A percentile compares a stretch with the other conserved stretches of the same genome.
phyloP scores from a whole-genome alignment of 192 early-diverging fungal species.

The Phycomyces nitens region DNA sequence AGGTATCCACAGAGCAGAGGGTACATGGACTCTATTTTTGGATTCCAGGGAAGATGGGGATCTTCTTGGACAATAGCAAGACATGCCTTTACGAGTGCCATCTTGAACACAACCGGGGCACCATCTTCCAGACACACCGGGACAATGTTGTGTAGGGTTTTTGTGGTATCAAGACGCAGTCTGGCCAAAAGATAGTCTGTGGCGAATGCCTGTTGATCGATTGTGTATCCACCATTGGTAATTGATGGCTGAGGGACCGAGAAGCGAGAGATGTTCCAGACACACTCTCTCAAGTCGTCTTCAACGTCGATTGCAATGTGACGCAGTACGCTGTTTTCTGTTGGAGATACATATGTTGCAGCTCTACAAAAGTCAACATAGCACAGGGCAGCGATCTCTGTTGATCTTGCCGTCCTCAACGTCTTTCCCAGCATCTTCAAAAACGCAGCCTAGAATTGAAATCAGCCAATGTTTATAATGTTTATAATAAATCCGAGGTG shows the following conservation, averaged over 20 bases:
- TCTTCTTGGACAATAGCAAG: constrained; percentile 59
- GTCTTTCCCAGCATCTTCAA: constrained; percentile 49
- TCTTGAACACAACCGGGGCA: constrained; percentile 67
- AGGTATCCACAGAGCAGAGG: constrained; percentile 54
- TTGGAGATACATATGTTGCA: constrained; percentile 59
- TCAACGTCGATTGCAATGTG: constrained; percentile 67
- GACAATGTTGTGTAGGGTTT: constrained; percentile 61
- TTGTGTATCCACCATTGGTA: constrained; percentile 39
- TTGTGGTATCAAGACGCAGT: constrained; percentile 66
- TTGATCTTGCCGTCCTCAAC: constrained; percentile 44
- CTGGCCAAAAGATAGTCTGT: constrained; percentile 65
- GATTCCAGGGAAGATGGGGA: constrained; percentile 62
- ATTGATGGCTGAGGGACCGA: background rate
- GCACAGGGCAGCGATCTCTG: constrained; percentile 62
- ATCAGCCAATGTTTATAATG: too few relatives aligned
- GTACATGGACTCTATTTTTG: constrained; percentile 48
- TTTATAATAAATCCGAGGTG: background rate
- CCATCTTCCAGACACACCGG: constrained; percentile 64
- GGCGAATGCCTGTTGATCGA: constrained; percentile 68
- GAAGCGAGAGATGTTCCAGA: constrained; percentile 23
- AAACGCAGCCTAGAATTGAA: constrained; percentile 47
- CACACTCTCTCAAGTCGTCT: constrained; percentile 54
- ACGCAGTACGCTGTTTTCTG: constrained; percentile 56
- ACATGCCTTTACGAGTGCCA: constrained; percentile 72
- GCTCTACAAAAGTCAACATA: constrained; percentile 72